phyloP scores from a whole-genome alignment of 805 yeast species.

The Tetrapisispora namnaoensis region DNA sequence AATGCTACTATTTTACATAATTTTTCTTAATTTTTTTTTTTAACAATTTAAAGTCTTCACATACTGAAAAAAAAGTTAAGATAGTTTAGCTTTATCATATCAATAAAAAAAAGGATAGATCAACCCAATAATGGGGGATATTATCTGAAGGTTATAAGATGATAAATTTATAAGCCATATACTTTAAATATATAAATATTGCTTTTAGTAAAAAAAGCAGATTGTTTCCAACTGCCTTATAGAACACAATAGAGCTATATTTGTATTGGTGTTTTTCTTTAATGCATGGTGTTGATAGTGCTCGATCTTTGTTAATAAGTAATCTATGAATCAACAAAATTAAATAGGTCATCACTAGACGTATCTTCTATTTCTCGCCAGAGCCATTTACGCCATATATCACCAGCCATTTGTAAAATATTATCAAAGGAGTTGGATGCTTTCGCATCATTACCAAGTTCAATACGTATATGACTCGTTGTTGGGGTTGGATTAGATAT shows the following conservation, averaged over 20 bases:
- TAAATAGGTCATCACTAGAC: constrained; percentile 8
- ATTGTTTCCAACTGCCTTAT: too few relatives aligned
- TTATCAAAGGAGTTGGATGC: constrained; percentile 58
- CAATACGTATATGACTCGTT: constrained; percentile 21
- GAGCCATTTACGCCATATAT: constrained; percentile 78
- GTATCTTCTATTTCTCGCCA: constrained; percentile 48
- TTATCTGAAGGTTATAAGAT: too few relatives aligned
- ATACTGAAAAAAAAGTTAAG: background rate
- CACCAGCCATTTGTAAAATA: constrained; percentile 70
- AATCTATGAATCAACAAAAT: background rate
- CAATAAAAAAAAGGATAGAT: background rate
- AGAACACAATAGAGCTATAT: too few relatives aligned
- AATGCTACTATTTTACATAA: background rate
- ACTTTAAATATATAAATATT: too few relatives aligned
- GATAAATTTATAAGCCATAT: too few relatives aligned
- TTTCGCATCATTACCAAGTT: constrained; percentile 34
- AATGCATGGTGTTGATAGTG: too few relatives aligned
- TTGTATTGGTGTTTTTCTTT: too few relatives aligned
- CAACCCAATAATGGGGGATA: background rate
- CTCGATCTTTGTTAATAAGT: too few relatives aligned
- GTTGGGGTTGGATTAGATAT: constrained; percentile 7
- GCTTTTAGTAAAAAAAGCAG: too few relatives aligned
- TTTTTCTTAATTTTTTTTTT: too few relatives aligned
- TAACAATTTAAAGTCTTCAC: background rate
- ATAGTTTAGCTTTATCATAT: background rate